Conservation (phyloP, 805 yeast genomes). For the Kodamaea lidongshanica region DNA sequence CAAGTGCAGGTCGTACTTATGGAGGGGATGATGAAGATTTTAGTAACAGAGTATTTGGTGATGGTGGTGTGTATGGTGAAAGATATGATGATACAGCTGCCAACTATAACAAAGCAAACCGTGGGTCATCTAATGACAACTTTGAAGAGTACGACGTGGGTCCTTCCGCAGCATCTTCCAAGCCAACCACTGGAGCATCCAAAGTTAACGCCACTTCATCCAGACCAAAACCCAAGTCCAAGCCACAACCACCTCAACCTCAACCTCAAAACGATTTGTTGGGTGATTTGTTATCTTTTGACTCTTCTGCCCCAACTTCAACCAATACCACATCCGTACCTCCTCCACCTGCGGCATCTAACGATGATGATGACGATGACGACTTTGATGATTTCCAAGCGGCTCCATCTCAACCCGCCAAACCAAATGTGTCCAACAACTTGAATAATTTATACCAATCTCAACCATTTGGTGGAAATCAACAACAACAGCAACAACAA, state of each 20-base stretch:
- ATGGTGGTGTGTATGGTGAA: slow-evolving; percentile 65
- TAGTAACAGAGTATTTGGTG: slow-evolving; percentile 55
- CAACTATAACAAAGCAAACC: slow-evolving; percentile 30
- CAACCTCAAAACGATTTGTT: slow-evolving; percentile 41
- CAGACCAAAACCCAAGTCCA: slow-evolving; percentile 24
- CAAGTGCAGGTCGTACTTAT: slow-evolving; percentile 23
- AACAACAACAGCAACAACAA: slow-evolving; percentile 11
- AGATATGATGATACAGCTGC: slow-evolving; percentile 55
- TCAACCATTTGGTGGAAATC: slow-evolving; percentile 11
- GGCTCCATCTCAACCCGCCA: slow-evolving; percentile 37
- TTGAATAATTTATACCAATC: slow-evolving; percentile 24
- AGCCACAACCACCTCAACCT: slow-evolving; percentile 17
- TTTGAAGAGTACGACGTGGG: slow-evolving; percentile 61
- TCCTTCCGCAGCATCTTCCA: slow-evolving; percentile 17
- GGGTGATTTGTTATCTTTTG: slow-evolving; percentile 42
- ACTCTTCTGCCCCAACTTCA: slow-evolving; percentile 21
- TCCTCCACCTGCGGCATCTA: slow-evolving; percentile 13
- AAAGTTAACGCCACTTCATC: slow-evolving; percentile 27
- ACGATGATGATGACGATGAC: slow-evolving; percentile 49
- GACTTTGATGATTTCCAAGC: slow-evolving; percentile 84
- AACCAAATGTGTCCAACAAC: slow-evolving; percentile 17
- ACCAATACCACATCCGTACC: too few species aligned
- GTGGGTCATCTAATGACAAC: slow-evolving; percentile 30
- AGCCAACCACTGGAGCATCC: slow-evolving; percentile 33
- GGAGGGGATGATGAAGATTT: slow-evolving; percentile 45